Conservation (phyloP, 768 basidiomycete species). For the Termitomyces sp. region DNA sequence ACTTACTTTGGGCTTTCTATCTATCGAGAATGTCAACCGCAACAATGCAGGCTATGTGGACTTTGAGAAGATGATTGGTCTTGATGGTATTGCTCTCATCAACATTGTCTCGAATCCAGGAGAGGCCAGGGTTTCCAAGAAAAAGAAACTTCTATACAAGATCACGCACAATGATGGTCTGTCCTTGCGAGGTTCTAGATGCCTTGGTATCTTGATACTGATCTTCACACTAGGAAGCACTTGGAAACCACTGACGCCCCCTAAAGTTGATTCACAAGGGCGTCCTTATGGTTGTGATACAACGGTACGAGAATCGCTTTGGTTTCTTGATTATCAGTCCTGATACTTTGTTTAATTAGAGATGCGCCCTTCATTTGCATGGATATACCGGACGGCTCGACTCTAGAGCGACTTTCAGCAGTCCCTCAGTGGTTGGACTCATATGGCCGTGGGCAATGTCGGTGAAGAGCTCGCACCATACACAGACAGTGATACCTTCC, state of each 20-base stretch:
- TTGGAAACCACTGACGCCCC: constrained; percentile 83
- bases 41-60: constrained; percentile 85
- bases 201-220: constrained; percentile 1
- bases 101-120: constrained; percentile 84
- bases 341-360: constrained; percentile 33
- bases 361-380: constrained; percentile 85
- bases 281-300: constrained; percentile 62
- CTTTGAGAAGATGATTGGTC: constrained; percentile 95
- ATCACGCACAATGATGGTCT: constrained; percentile 97
- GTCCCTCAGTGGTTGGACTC: constrained; percentile 85
- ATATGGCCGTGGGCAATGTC: constrained; percentile 97
- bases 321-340: background rate
- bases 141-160: constrained; percentile 73
- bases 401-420: constrained; percentile 89
- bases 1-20: constrained; percentile 90
- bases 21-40: constrained; percentile 87
- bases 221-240: constrained; percentile 51
- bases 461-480: constrained; percentile 80
- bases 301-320: constrained; percentile 39
- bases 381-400: constrained; percentile 94
- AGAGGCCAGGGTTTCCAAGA: constrained; percentile 63
- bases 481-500: constrained; percentile 88
- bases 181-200: constrained; percentile 14
- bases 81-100: constrained; percentile 93
- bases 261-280: constrained; percentile 69